Evolutionary conservation across 2,329 filamentous ascomycete species (phyloP).

Genomic region (Talaromyces islandicus): DNA sequence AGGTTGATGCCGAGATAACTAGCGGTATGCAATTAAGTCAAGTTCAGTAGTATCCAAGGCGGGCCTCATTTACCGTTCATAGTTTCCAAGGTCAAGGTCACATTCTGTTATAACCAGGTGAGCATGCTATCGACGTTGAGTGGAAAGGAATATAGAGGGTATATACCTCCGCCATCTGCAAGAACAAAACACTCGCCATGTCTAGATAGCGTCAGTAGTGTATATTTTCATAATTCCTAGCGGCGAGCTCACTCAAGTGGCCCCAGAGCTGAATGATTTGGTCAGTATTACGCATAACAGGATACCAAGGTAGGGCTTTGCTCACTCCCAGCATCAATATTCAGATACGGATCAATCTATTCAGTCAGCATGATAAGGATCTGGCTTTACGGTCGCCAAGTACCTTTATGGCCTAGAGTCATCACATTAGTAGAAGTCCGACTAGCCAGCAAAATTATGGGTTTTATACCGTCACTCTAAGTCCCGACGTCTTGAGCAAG

Average conservation of each 20-base stretch:
- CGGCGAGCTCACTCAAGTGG: not conserved
- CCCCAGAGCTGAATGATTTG: not conserved
- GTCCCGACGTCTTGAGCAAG: slow-evolving; percentile 71
- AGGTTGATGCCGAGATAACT: slow-evolving; percentile 78
- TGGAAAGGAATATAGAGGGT: not conserved
- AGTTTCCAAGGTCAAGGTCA: slow-evolving; percentile 70
- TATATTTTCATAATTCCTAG: slow-evolving; percentile 58
- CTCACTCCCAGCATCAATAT: slow-evolving; percentile 65
- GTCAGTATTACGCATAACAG: not conserved
- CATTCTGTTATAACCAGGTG: not conserved
- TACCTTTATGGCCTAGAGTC: not conserved
- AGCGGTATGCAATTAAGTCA: not conserved
- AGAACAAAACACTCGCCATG: slow-evolving; percentile 89
- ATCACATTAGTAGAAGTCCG: not conserved
- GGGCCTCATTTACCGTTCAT: slow-evolving; percentile 42
- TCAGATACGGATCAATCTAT: slow-evolving; percentile 54
- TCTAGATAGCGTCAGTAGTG: slow-evolving; percentile 34
- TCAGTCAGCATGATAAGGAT: not conserved
- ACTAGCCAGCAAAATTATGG: slow-evolving; percentile 2
- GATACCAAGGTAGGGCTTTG: not conserved
- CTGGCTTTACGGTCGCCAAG: too few relatives aligned
- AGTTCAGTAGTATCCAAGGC: not conserved
- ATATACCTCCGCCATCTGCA: slow-evolving; percentile 69
- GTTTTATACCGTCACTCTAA: slow-evolving; percentile 69
- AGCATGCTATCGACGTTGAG: not conserved